Conservation (phyloP, 805 yeast species). For the Kazachstania martiniae region DNA sequence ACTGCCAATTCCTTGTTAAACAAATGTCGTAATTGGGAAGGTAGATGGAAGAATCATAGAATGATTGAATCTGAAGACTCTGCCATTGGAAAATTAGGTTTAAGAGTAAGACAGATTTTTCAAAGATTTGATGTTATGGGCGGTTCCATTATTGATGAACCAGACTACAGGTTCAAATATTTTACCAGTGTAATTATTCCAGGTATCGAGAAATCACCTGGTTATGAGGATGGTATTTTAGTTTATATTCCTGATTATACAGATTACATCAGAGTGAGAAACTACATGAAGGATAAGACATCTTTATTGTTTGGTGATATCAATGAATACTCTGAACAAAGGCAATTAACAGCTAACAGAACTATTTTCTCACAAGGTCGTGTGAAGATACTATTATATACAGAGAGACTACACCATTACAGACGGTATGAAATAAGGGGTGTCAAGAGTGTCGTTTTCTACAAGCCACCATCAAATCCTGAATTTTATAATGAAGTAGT, state of each 20-base stretch:
- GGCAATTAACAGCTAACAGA: slow-evolving; percentile 63
- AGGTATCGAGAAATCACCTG: slow-evolving; percentile 48
- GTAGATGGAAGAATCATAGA: slow-evolving; percentile 48
- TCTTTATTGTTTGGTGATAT: slow-evolving; percentile 55
- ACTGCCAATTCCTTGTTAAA: slow-evolving; percentile 56
- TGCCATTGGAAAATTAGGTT: slow-evolving; percentile 53
- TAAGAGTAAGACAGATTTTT: slow-evolving; percentile 57
- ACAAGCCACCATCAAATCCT: slow-evolving; percentile 79
- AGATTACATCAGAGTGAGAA: slow-evolving; percentile 72
- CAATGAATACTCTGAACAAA: slow-evolving; percentile 72
- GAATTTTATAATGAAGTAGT: slow-evolving; percentile 69
- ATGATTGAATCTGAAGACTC: slow-evolving; percentile 36
- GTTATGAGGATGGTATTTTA: slow-evolving; percentile 62
- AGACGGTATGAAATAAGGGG: slow-evolving; percentile 79
- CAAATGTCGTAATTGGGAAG: slow-evolving; percentile 44
- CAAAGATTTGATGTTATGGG: slow-evolving; percentile 51
- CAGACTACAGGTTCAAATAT: slow-evolving; percentile 72
- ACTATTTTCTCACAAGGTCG: slow-evolving; percentile 55
- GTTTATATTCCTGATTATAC: slow-evolving; percentile 77
- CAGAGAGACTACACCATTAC: slow-evolving; percentile 89
- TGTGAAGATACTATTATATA: slow-evolving; percentile 66
- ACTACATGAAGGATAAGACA: slow-evolving; percentile 46
- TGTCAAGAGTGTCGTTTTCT: slow-evolving; percentile 70
- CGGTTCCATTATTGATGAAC: slow-evolving; percentile 47
- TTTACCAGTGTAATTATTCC: slow-evolving; percentile 70